Base-by-base conservation (phyloP, 805 yeast species). In the Grigorovia jiainica region DNA sequence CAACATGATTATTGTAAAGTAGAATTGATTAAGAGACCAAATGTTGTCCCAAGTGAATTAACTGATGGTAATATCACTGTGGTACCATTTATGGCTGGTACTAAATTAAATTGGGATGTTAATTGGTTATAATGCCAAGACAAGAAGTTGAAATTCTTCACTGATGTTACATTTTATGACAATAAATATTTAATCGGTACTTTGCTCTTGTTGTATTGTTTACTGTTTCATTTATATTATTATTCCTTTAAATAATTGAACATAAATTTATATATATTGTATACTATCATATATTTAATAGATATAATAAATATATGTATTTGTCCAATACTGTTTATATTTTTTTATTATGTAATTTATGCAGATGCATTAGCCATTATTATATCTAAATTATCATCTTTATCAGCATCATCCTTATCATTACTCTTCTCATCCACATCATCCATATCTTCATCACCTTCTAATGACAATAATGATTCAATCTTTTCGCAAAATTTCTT, bases 51-150 rank as follows among this genome's bases (percentile, higher is more conserved):
- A 1, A 79, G 78, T 31, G 52, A 37, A 54, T 66, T 5, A 67
- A 70, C 24, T 16, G 40, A 33, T 30, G 37, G 31, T 3, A 70
- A 66, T 3, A 56, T 75, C 23, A 73, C 68, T 11, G 79, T 83
- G 27, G 90, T 87, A 15, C 97, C 97, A 7, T 90, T 90, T 71
- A 72, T 70, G 51, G 87, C 96, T 7, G 95, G 95, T 15, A 78
- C 82, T 41, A 72, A 68, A 43, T 70, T 90, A 39, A 55, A 68
- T 25, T 90, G 94, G 87, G 61, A 76, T 8, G 73, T 77, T 5
- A 83, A 81, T 62, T 89, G 97, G 16, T 15, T 31, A 21, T 34
- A 17, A 23, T 10, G 11, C 3, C 5, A 3, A 27, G n/a, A n/a
- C n/a, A n/a, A n/a, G n/a, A n/a, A n/a, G n/a, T n/a, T n/a, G n/a